Evolutionary conservation across 306 rosid genomes (phyloP), one percentile per base, ranked within the genome.

Genomic region (Citrullus colocynthis): DNA sequence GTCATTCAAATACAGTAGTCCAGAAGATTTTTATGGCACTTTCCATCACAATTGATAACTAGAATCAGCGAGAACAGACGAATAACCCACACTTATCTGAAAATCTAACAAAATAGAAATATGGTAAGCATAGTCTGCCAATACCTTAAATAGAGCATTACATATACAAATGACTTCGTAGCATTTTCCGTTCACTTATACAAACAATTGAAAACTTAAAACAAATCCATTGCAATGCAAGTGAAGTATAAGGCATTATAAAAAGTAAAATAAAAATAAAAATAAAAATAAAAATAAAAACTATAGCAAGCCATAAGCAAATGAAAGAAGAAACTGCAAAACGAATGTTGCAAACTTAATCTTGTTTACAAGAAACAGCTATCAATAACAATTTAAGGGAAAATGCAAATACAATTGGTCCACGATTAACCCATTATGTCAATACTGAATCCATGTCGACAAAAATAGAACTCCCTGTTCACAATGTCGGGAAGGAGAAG

Each of bases 1-100:
- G 83, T 82, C 72, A 66, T 63, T 44, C 81, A 15, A 66, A 55
- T 17, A 54, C 48, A 16, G 16, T 5, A 52, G 48, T 54, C 30
- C 41, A 74, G 15, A 52, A 74, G 63, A 52, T 34, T 34, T 32
- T 54, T 5, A 52, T 30, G 18, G 78, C 28, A 73, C 77, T 45
- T 71, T 28, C 77, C 59, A 30, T 73, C 61, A 30, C 24, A 73
- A 1, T 73, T 51, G 61, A 73, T 16, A 49, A 73, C 61, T 52
- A 9, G 17, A 49, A 72, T 30, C 77, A 28, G 60, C 44, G 9
- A 15, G 60, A 72, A 72, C 42, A 30, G 58, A 49, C 15, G 77
- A 28, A 34, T 18, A 74, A 10, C 49, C 20, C 45, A 32, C 48
- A n/a, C n/a, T 74, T 48, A 74, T 74, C 77, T 52, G 77, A 32